Percentiles rank a stretch among this genome's conserved stretches.
Evolutionary conservation across 2,329 filamentous ascomycete species (phyloP).

Genomic region (Fonsecaea pedrosoi): DNA sequence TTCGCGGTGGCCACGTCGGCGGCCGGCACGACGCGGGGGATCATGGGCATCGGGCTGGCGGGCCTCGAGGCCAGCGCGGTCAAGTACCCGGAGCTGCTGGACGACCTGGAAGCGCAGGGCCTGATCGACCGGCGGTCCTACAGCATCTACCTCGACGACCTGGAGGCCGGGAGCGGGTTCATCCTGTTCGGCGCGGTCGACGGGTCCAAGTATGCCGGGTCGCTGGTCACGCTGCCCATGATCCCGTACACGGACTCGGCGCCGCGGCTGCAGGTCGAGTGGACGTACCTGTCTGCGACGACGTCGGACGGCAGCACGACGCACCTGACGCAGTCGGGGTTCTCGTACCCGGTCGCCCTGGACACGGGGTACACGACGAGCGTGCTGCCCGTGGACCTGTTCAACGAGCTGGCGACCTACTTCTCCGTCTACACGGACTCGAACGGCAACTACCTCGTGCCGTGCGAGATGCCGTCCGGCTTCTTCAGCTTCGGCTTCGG

Average conservation of each 20-base stretch:
- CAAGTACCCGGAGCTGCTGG: constrained; percentile 65
- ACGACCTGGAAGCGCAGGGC: constrained; percentile 66
- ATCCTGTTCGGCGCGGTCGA: constrained; percentile 84
- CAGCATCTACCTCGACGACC: constrained; percentile 51
- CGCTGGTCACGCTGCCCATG: constrained; percentile 68
- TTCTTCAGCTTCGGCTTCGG: constrained; percentile 3
- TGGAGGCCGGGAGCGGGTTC: constrained; percentile 67
- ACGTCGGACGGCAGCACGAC: background rate
- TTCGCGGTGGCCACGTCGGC: constrained; percentile 65
- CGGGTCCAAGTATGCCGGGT: constrained; percentile 72
- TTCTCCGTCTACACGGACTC: background rate
- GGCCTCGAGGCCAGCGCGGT: constrained; percentile 41
- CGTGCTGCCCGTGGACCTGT: constrained; percentile 10
- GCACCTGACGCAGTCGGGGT: background rate
- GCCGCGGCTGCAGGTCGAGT: constrained; percentile 6
- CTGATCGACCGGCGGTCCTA: constrained; percentile 56
- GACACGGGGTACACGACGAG: constrained; percentile 4
- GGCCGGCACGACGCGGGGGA: constrained; percentile 57
- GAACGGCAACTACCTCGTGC: constrained; percentile 1
- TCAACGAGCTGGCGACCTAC: background rate
- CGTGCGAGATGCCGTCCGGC: constrained; percentile 5
- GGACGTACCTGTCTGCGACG: constrained; percentile 6
- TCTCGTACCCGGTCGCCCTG: constrained; percentile 10
- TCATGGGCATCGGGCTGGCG: constrained; percentile 61
- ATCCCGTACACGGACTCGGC: constrained; percentile 6